Conservation (phyloP, 2,329 filamentous ascomycete genomes). For the Coleophoma crateriformis region DNA sequence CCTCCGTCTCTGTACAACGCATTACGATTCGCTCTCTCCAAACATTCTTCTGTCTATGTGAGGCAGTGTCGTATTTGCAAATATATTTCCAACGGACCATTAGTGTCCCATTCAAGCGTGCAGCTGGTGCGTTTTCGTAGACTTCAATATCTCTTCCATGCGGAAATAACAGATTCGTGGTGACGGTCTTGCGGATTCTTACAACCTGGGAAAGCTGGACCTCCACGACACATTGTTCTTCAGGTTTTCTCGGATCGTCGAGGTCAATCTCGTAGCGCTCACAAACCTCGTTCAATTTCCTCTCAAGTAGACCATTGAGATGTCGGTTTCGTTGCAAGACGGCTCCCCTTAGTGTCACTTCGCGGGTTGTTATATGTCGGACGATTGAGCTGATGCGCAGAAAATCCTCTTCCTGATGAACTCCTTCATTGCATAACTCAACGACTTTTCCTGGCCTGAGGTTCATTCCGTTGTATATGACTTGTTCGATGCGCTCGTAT, state of each 20-base stretch:
- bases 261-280: conserved; percentile 30
- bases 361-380: conserved; percentile 15
- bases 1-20: conserved; percentile 5
- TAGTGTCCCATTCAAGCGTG: conserved; percentile 30
- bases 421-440: conserved; percentile 10
- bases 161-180: conserved; percentile 51
- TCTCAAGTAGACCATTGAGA: conserved; percentile 26
- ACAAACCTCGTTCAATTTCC: conserved; percentile 38
- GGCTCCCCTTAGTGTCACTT: conserved; percentile 33
- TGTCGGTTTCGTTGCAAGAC: conserved; percentile 29
- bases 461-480: background rate
- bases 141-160: conserved; percentile 22
- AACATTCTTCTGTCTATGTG: conserved; percentile 15
- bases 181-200: conserved; percentile 35
- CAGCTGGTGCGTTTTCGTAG: conserved; percentile 16
- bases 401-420: conserved; percentile 20
- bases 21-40: conserved; percentile 15
- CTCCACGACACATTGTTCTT: conserved; percentile 36
- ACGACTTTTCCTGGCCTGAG: conserved; percentile 11
- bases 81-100: conserved; percentile 47
- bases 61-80: conserved; percentile 13
- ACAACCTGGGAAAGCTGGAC: conserved; percentile 33
- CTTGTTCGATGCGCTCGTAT: conserved; percentile 30
- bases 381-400: conserved; percentile 32
- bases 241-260: conserved; percentile 25